Percentiles rank a stretch among this genome's conserved stretches.
Conservation (phyloP, 208 protist species). For the Spironucleus salmonicida region DNA sequence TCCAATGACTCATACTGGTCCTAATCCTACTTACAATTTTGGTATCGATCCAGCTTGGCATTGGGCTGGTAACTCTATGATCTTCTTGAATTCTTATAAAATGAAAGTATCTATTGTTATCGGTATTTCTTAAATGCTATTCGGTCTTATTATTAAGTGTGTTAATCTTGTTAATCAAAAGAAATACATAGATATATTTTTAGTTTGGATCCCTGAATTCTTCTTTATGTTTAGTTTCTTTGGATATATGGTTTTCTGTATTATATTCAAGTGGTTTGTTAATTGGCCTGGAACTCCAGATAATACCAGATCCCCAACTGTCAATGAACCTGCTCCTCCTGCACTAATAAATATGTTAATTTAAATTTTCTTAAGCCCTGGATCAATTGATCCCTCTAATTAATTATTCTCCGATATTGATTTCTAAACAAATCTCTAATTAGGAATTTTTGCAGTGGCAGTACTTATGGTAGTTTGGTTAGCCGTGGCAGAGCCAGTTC, state of each 20-base stretch:
- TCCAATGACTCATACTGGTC: not conserved
- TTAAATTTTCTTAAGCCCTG: slow-evolving; percentile 68
- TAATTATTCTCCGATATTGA: not conserved
- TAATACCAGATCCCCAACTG: too few relatives aligned
- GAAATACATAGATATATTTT: slow-evolving; percentile 27
- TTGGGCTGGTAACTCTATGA: slow-evolving; percentile 19
- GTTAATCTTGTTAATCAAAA: slow-evolving; percentile 39
- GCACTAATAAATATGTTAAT: slow-evolving; percentile 66
- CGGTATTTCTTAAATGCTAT: slow-evolving; percentile 42
- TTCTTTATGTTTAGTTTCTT: slow-evolving; percentile 45
- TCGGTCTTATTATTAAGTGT: slow-evolving; percentile 37
- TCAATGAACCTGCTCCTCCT: slow-evolving; percentile 41
- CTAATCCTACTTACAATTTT: slow-evolving; percentile 19
- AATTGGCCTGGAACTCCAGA: slow-evolving; percentile 23
- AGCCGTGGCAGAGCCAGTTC: not conserved
- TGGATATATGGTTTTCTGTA: slow-evolving; percentile 49
- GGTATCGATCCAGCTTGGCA: slow-evolving; percentile 33
- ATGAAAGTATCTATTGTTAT: slow-evolving; percentile 47
- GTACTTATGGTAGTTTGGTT: slow-evolving; percentile 29
- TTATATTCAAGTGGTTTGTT: slow-evolving; percentile 48
- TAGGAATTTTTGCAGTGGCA: slow-evolving; percentile 31
- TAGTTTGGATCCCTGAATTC: slow-evolving; percentile 45
- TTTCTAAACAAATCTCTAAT: slow-evolving; percentile 28
- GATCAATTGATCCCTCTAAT: not conserved
- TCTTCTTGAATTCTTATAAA: slow-evolving; percentile 41